These are phyloP conservation scores for Amylocystis lapponica DNA, from an alignment of 768 basidiomycete species.

Conservation along the genomic window DNA sequence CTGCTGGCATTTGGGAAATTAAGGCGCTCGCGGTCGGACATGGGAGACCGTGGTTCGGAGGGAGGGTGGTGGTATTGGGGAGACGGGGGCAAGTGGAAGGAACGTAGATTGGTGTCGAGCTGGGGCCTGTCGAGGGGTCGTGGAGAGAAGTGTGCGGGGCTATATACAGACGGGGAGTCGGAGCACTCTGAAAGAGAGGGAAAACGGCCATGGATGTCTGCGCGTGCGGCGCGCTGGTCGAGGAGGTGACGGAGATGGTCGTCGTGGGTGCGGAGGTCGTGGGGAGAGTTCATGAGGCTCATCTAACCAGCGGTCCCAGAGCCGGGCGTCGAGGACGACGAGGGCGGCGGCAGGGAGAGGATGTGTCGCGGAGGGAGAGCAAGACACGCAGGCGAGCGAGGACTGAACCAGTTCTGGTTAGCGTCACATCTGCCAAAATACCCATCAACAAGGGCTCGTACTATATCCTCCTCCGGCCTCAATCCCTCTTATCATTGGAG, in stretches of 20 bases:
- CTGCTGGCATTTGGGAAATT: constrained; percentile 46
- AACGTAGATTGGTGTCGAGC: constrained; percentile 20
- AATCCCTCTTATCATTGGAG: no score
- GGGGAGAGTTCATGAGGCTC: constrained; percentile 28
- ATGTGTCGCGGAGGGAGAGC: constrained; percentile 13
- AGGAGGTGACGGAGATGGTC: constrained; percentile 45
- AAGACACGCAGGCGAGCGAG: not conserved
- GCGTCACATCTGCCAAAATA: not conserved
- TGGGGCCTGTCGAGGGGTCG: constrained; percentile 30
- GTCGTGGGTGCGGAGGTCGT: constrained; percentile 32
- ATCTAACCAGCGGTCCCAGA: constrained; percentile 10
- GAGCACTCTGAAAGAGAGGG: constrained; percentile 53
- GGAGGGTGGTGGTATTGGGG: constrained; percentile 16
- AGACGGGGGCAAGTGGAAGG: constrained; percentile 24
- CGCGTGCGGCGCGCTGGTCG: constrained; percentile 47
- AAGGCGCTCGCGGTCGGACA: constrained; percentile 33
- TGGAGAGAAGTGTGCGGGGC: constrained; percentile 53
- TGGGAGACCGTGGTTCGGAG: constrained; percentile 21
- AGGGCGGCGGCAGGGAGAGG: constrained; percentile 7
- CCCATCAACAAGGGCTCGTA: no score
- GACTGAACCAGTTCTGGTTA: constrained; percentile 4
- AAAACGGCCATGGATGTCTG: constrained; percentile 41
- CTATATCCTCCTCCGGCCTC: no score
- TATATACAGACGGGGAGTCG: constrained; percentile 70
- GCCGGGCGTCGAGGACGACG: constrained; percentile 10